phyloP scores from a whole-genome alignment of 2,329 filamentous ascomycete genomes.

The Alternaria triticimaculans region DNA sequence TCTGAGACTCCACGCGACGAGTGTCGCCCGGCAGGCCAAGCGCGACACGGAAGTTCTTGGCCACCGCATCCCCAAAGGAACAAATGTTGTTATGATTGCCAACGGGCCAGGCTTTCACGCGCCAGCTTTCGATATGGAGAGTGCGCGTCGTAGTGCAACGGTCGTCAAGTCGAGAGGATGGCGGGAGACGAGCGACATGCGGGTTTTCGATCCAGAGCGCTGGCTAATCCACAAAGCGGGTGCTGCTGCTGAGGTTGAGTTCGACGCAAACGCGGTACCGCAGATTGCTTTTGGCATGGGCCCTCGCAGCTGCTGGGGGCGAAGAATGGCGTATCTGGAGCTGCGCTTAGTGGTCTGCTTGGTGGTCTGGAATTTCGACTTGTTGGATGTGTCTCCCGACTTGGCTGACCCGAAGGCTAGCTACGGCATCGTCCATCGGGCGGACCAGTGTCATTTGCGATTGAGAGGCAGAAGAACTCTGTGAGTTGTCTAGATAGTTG shows the following conservation, averaged over 20 bases:
- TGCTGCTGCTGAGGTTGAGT: background rate
- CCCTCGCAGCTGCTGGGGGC: conserved; percentile 11
- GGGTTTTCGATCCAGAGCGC: conserved; percentile 6
- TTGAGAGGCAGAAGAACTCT: background rate
- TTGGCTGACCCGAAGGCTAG: background rate
- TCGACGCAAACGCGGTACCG: conserved; percentile 3
- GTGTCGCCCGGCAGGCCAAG: conserved; percentile 40
- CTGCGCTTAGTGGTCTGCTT: conserved; percentile 11
- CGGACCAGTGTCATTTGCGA: background rate
- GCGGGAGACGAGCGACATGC: conserved; percentile 2
- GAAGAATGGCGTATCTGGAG: conserved; percentile 14
- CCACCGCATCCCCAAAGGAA: conserved; percentile 49
- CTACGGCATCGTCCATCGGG: background rate
- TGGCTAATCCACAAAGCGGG: background rate
- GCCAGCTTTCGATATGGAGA: background rate
- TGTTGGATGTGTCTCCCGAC: background rate
- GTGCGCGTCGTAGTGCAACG: background rate
- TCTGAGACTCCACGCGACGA: conserved; percentile 42
- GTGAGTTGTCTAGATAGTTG: background rate
- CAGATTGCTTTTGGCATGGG: conserved; percentile 14
- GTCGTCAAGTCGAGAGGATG: background rate
- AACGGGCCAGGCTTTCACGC: conserved; percentile 26
- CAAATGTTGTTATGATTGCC: conserved; percentile 41
- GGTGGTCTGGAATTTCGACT: conserved; percentile 12
- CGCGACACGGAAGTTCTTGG: conserved; percentile 53